Conservation (phyloP, 2,329 filamentous ascomycete species). For the Aureobasidium melanogenum region DNA sequence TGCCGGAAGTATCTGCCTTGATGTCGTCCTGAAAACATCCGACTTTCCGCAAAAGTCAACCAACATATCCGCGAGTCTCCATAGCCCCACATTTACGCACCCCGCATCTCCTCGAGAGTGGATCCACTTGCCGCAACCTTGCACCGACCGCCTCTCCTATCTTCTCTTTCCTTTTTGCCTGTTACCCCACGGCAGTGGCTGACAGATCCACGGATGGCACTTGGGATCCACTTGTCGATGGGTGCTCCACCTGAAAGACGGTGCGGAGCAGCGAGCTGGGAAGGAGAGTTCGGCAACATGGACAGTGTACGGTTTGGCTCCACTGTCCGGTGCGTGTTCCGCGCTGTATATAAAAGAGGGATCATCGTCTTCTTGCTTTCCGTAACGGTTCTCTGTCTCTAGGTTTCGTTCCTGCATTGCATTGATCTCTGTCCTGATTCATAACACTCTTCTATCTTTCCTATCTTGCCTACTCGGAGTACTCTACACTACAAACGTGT, state of each 20-base stretch:
- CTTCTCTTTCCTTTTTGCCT: not conserved
- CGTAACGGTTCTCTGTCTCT: not conserved
- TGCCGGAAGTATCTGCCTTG: not conserved
- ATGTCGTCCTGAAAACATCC: not conserved
- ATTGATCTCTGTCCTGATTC: not conserved
- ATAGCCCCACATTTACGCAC: not conserved
- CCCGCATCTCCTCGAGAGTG: not conserved
- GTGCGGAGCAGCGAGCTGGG: not conserved
- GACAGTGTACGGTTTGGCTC: not conserved
- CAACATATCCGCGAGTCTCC: no score
- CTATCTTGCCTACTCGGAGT: no score
- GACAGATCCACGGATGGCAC: no score
- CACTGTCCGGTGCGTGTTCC: not conserved
- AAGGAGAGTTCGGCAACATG: not conserved
- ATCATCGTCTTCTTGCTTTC: not conserved
- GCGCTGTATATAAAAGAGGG: not conserved
- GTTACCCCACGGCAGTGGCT: not conserved
- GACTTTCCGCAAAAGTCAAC: not conserved
- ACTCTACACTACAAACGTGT: not conserved
- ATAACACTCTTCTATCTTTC: not conserved
- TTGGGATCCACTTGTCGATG: not conserved
- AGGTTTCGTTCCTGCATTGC: not conserved
- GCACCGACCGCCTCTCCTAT: not conserved
- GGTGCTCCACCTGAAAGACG: not conserved
- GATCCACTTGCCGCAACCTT: conserved; percentile 3